Conservation (phyloP, 1,139 yeast species). For the Geotrichum bryndzae region DNA sequence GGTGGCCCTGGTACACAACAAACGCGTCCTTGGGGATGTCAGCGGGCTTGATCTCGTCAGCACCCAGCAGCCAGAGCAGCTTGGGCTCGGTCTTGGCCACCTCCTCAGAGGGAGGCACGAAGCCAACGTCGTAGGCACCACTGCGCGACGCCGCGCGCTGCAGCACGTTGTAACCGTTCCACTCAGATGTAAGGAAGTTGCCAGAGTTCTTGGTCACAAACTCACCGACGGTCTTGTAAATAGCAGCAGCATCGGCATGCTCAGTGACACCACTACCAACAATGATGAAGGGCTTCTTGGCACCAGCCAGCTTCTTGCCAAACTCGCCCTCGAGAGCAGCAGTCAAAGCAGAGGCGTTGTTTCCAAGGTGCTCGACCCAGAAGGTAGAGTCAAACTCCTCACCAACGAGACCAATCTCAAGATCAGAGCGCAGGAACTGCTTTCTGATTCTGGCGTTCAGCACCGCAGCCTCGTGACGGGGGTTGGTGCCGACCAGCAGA, state of each 20-base stretch:
- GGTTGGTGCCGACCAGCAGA: slow-evolving; percentile 75
- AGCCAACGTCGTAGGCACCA: slow-evolving; percentile 83
- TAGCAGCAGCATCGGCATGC: slow-evolving; percentile 56
- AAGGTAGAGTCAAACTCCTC: slow-evolving; percentile 74
- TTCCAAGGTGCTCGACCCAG: slow-evolving; percentile 58
- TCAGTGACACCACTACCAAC: slow-evolving; percentile 79
- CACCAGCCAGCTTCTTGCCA: slow-evolving; percentile 62
- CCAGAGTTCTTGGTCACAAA: slow-evolving; percentile 51
- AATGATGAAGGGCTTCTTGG: slow-evolving; percentile 71
- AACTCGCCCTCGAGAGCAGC: slow-evolving; percentile 59
- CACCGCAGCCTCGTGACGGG: slow-evolving; percentile 87
- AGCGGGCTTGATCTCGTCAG: slow-evolving; percentile 66
- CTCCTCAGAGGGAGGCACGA: slow-evolving; percentile 49
- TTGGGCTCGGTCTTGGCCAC: slow-evolving; percentile 56
- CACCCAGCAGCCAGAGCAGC: slow-evolving; percentile 74
- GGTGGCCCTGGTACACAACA: slow-evolving; percentile 88
- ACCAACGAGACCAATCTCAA: slow-evolving; percentile 65
- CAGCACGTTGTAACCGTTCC: slow-evolving; percentile 78
- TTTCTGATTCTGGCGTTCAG: slow-evolving; percentile 79
- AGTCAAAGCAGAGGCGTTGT: slow-evolving; percentile 51
- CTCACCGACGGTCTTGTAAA: slow-evolving; percentile 56
- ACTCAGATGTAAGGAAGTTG: slow-evolving; percentile 61
- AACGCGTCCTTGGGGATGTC: slow-evolving; percentile 81
- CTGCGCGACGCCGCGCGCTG: slow-evolving; percentile 85
- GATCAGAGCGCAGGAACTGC: slow-evolving; percentile 65